phyloP scores from a whole-genome alignment of 371 early-diverging fungal species.

The Rhizopus stolonifer region DNA sequence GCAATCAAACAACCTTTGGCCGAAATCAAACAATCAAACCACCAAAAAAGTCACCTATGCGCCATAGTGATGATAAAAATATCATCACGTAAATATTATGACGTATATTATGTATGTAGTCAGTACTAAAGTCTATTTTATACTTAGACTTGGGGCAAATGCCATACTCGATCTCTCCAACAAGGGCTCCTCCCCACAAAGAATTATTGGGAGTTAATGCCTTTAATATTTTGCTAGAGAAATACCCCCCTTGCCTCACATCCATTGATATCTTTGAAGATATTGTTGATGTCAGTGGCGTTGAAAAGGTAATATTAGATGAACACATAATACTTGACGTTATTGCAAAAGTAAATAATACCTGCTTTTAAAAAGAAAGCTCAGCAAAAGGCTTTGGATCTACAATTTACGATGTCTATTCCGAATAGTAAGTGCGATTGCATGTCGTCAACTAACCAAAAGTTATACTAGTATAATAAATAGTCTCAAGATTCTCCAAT shows the following conservation, averaged over 20 bases:
- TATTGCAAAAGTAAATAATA: conserved; percentile 5
- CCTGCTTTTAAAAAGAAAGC: conserved; percentile 4
- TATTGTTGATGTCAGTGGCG: background rate
- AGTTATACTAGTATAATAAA: conserved; percentile 9
- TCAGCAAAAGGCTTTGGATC: conserved; percentile 8
- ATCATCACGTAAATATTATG: conserved; percentile 7
- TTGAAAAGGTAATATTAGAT: conserved; percentile 11
- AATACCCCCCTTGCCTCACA: conserved; percentile 1
- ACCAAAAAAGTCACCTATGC: no score
- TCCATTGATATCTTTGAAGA: conserved; percentile 1
- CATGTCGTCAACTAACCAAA: conserved; percentile 6
- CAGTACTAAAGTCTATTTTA: conserved; percentile 8
- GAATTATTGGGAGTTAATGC: background rate
- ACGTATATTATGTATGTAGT: conserved; percentile 7
- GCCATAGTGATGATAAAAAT: conserved; percentile 4
- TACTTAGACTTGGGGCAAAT: conserved; percentile 11
- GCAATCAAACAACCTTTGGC: no score
- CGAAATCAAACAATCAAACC: no score
- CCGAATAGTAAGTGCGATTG: conserved; percentile 9
- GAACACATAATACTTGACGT: conserved; percentile 11
- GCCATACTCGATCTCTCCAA: conserved; percentile 10
- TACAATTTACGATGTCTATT: conserved; percentile 8
- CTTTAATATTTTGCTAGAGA: conserved; percentile 4
- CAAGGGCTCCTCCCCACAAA: conserved; percentile 9
- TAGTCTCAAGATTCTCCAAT: conserved; percentile 10